These are phyloP conservation scores for Apophysomyces variabilis DNA, from an alignment of 371 early-diverging fungal genomes.

Conservation along the genomic window DNA sequence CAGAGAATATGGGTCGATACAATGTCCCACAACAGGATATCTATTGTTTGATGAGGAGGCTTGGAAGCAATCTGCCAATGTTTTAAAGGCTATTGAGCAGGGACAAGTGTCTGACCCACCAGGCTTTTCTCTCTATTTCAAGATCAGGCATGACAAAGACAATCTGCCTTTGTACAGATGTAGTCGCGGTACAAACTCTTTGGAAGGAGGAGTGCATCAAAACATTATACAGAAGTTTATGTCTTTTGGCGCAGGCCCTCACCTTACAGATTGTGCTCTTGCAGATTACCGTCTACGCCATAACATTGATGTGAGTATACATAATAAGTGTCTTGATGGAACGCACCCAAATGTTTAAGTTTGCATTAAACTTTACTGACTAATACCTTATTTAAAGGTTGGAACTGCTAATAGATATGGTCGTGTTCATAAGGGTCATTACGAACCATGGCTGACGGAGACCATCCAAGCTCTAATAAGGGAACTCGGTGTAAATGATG, in stretches of 20 bases:
- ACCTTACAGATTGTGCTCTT: neutral
- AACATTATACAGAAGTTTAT: neutral
- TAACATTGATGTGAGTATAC: constrained; percentile 1
- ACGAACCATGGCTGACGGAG: neutral
- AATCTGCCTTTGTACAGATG: neutral
- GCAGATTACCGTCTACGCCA: neutral
- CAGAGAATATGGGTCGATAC: neutral
- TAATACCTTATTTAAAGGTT: neutral
- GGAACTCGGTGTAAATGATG: too few relatives aligned
- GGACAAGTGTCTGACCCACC: neutral
- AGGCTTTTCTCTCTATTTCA: neutral
- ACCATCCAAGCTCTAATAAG: neutral
- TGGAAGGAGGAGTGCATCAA: neutral
- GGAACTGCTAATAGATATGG: neutral
- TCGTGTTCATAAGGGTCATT: neutral
- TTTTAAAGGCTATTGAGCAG: neutral
- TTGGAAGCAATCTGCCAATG: neutral
- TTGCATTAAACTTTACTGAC: neutral
- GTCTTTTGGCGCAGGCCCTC: constrained; percentile 1
- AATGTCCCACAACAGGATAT: neutral
- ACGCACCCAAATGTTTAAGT: neutral
- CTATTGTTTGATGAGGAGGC: neutral
- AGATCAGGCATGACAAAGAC: neutral
- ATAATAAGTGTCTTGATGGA: neutral
- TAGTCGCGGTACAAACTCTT: neutral